These are phyloP conservation scores for Neckera pumila DNA, from an alignment of 225 moss, liverwort and hornwort species.

Conservation along the genomic window DNA sequence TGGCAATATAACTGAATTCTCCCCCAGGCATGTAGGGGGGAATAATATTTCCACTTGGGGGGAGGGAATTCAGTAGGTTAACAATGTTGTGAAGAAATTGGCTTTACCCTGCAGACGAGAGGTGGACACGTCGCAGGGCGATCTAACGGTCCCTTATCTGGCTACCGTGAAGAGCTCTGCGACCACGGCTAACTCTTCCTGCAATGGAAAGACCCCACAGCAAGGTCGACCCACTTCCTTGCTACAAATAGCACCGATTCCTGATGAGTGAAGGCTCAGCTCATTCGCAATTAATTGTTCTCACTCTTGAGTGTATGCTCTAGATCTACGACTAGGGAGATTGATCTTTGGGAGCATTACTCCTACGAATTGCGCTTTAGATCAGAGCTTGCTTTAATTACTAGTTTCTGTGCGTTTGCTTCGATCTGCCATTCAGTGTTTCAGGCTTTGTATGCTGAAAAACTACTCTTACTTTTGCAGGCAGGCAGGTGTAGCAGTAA, in stretches of 20 bases:
- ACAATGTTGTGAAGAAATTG: no score
- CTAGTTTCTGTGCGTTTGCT: neutral
- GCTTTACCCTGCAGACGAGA: no score
- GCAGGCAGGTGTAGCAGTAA: neutral
- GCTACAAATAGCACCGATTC: no score
- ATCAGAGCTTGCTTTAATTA: neutral
- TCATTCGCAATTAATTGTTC: neutral
- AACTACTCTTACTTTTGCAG: neutral
- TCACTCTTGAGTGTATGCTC: neutral
- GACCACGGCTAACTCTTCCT: no score
- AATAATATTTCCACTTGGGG: no score
- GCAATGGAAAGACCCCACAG: no score
- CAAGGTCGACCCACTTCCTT: no score
- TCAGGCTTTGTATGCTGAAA: neutral
- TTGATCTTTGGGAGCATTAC: neutral
- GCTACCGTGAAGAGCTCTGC: neutral
- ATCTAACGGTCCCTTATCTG: slow-evolving; percentile 32
- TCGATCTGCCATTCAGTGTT: neutral
- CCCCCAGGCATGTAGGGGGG: no score
- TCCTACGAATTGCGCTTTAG: neutral
- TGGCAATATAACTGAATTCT: no score
- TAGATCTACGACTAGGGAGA: neutral
- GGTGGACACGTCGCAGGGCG: slow-evolving; percentile 11
- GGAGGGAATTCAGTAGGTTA: no score
- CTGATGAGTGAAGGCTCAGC: neutral